Percentiles rank a stretch among this genome's conserved stretches.
Evolutionary conservation across 1,284 basidiomycete species (phyloP).

Genomic region (Sanguinoderma infundibulare): DNA sequence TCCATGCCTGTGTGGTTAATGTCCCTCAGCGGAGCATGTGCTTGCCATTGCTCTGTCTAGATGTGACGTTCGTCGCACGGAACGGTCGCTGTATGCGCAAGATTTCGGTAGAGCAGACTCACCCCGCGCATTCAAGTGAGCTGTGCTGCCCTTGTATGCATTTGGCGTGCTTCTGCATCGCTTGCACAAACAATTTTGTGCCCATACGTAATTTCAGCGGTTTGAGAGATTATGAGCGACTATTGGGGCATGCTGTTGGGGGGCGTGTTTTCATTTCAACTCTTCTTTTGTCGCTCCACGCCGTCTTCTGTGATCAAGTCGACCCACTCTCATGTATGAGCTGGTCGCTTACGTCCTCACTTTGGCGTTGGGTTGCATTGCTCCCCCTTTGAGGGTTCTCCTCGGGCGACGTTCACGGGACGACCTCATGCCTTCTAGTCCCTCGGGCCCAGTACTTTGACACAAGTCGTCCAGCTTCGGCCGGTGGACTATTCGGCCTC

Average conservation of each 20-base stretch:
- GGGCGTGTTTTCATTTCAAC: background rate
- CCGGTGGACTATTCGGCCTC: background rate
- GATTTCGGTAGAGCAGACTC: background rate
- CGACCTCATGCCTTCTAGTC: background rate
- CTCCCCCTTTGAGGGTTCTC: background rate
- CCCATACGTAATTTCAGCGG: background rate
- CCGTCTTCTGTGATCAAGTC: background rate
- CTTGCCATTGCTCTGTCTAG: background rate
- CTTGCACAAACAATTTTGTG: background rate
- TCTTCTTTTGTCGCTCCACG: background rate
- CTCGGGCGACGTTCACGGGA: background rate
- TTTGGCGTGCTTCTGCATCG: background rate
- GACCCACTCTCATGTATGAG: background rate
- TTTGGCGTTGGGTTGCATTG: background rate
- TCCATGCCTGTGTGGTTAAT: background rate
- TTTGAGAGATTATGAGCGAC: background rate
- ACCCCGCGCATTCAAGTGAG: background rate
- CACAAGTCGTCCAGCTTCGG: background rate
- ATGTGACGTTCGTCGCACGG: background rate
- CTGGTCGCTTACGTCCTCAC: background rate
- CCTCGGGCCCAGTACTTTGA: background rate
- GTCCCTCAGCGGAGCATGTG: background rate
- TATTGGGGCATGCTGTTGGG: background rate
- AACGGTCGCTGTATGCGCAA: background rate
- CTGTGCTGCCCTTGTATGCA: background rate